These are phyloP conservation scores for Gossypium rotundifolium DNA, from an alignment of 345 rosid genomes.

Conservation along the genomic window DNA sequence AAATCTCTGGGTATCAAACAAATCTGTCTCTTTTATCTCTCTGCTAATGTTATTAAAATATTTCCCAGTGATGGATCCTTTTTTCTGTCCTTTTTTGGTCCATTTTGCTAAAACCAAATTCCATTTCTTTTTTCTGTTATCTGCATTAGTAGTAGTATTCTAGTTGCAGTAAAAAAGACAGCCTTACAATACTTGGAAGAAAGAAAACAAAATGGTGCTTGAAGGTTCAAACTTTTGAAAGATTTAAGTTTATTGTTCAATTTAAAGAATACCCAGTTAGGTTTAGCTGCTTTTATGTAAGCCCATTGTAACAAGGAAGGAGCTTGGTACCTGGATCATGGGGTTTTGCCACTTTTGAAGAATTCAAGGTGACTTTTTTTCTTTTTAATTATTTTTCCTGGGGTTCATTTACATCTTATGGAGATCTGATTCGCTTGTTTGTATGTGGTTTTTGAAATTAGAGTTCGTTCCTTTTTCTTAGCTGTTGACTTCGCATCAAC, in stretches of 20 bases:
- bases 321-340: slow-evolving; percentile 5
- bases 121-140: neutral
- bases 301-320: slow-evolving; percentile 14
- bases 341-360: slow-evolving; percentile 16
- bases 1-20: slow-evolving; percentile 1
- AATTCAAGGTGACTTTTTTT: slow-evolving; percentile 23
- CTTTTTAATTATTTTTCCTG: neutral
- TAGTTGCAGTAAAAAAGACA: neutral
- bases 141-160: neutral
- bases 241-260: slow-evolving; percentile 13
- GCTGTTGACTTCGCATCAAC: neutral
- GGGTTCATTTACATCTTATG: neutral
- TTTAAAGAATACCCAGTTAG: slow-evolving; percentile 24
- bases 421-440: slow-evolving; percentile 8
- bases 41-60: slow-evolving; percentile 21
- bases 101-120: neutral
- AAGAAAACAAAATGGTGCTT: slow-evolving; percentile 14
- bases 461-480: neutral
- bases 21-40: slow-evolving; percentile 13
- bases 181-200: neutral
- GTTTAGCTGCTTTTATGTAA: neutral
- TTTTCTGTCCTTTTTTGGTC: neutral
- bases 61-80: slow-evolving; percentile 9
- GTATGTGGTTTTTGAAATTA: neutral
- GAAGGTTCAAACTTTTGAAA: slow-evolving; percentile 9